These are phyloP conservation scores for Basidiobolus meristosporus DNA, from an alignment of 371 early-diverging fungal genomes.

Conservation along the genomic window DNA sequence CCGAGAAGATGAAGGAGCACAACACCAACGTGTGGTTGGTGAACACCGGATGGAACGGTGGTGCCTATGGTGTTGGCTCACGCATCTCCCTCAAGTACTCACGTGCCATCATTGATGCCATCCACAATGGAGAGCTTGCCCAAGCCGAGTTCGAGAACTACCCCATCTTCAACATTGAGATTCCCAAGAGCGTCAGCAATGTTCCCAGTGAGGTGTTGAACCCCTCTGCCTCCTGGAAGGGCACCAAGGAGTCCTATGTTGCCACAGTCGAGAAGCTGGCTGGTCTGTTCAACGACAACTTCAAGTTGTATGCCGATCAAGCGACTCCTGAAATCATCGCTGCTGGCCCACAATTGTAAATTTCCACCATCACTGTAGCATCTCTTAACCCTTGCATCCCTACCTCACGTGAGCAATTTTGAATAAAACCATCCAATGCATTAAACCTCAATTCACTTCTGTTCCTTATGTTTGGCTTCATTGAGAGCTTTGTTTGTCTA, in stretches of 20 bases:
- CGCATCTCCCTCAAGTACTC: slow-evolving; percentile 91
- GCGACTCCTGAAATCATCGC: slow-evolving; percentile 54
- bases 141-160: slow-evolving; percentile 60
- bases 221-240: slow-evolving; percentile 74
- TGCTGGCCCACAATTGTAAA: slow-evolving; percentile 38
- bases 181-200: slow-evolving; percentile 54
- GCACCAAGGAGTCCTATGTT: slow-evolving; percentile 33
- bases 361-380: no score
- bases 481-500: no score
- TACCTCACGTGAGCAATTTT: no score
- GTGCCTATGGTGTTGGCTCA: slow-evolving; percentile 73
- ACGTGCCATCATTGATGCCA: slow-evolving; percentile 91
- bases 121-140: slow-evolving; percentile 79
- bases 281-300: slow-evolving; percentile 73
- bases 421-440: no score
- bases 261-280: slow-evolving; percentile 60
- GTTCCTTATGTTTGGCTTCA: no score
- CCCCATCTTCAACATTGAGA: slow-evolving; percentile 67
- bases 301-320: slow-evolving; percentile 65
- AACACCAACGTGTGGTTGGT: slow-evolving; percentile 86
- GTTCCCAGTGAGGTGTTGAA: slow-evolving; percentile 78
- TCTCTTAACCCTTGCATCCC: no score
- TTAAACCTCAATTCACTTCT: no score
- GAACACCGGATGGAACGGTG: slow-evolving; percentile 98
- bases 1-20: slow-evolving; percentile 81